Conservation (phyloP, 2,329 filamentous ascomycete species). For the Aspergillus phoenicis region DNA sequence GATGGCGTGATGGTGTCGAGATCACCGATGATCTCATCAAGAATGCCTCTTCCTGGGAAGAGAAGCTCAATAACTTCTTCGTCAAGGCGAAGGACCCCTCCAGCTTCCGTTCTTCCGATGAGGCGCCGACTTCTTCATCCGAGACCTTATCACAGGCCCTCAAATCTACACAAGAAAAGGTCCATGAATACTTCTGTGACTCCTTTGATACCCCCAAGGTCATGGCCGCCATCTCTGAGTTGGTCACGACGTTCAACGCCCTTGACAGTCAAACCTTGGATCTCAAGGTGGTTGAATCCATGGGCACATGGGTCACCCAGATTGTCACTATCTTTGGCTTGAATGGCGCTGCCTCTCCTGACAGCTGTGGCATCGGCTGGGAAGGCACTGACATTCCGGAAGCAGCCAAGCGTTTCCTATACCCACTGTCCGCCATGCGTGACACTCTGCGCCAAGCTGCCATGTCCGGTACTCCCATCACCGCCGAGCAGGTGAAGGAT, state of each 20-base stretch:
- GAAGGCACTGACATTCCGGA: conserved; percentile 65
- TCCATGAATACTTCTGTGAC: conserved; percentile 71
- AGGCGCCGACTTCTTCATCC: conserved; percentile 7
- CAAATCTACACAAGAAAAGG: conserved; percentile 51
- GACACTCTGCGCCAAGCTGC: conserved; percentile 61
- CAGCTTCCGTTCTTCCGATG: conserved; percentile 23
- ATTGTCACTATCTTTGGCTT: conserved; percentile 85
- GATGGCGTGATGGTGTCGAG: conserved; percentile 89
- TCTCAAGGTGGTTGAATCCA: conserved; percentile 50
- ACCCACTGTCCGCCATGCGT: conserved; percentile 59
- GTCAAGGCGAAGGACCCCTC: conserved; percentile 57
- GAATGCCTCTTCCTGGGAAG: conserved; percentile 76
- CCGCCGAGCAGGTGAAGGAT: conserved; percentile 40
- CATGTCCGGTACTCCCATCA: conserved; percentile 51
- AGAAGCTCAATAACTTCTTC: conserved; percentile 72
- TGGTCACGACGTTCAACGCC: conserved; percentile 77
- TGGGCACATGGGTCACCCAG: conserved; percentile 78
- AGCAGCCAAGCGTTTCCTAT: conserved; percentile 62
- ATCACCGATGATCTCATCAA: conserved; percentile 81
- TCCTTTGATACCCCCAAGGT: conserved; percentile 84
- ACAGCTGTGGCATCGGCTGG: conserved; percentile 60
- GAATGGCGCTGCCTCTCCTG: conserved; percentile 43
- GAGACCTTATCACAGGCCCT: conserved; percentile 15
- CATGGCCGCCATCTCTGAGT: conserved; percentile 74
- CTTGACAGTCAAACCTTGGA: conserved; percentile 51